Evolutionary conservation across 2,329 filamentous ascomycete genomes (phyloP).

Genomic region (Aspergillus vadensis): DNA sequence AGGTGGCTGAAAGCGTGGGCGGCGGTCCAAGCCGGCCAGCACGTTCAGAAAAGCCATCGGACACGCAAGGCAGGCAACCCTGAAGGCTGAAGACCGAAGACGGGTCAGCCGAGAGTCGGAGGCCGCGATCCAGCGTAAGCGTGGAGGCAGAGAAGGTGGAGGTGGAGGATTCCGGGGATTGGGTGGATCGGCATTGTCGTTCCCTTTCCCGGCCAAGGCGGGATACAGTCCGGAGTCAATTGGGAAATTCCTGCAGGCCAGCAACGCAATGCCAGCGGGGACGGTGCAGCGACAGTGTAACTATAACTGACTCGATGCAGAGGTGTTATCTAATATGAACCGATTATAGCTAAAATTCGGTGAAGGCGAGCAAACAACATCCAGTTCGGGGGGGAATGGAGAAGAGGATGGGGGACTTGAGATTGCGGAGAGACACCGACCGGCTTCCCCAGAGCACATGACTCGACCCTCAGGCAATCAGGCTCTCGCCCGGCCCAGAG

Average conservation of each 20-base stretch:
- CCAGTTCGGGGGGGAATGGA: background rate
- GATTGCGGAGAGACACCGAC: background rate
- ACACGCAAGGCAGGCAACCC: background rate
- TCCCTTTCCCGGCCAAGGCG: constrained; percentile 17
- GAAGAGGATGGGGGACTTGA: too few species aligned
- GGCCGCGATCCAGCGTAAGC: background rate
- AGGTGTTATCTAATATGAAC: too few species aligned
- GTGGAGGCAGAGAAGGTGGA: background rate
- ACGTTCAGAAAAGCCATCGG: background rate
- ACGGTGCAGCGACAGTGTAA: background rate
- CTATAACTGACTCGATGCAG: too few species aligned
- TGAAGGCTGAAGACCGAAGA: background rate
- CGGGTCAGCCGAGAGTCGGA: background rate
- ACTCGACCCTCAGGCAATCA: background rate
- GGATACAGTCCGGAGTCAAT: too few species aligned
- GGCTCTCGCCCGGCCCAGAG: background rate
- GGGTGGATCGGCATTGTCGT: background rate
- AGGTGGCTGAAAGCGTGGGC: background rate
- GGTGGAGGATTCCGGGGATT: constrained; percentile 1
- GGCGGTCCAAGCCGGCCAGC: background rate
- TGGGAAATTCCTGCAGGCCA: background rate
- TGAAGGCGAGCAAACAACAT: too few species aligned
- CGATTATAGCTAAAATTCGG: too few species aligned
- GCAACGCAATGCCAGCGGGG: background rate
- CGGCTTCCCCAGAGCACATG: constrained; percentile 8